Conservation (phyloP, 768 basidiomycete species). For the Krasilnikovozyma curviuscula region DNA sequence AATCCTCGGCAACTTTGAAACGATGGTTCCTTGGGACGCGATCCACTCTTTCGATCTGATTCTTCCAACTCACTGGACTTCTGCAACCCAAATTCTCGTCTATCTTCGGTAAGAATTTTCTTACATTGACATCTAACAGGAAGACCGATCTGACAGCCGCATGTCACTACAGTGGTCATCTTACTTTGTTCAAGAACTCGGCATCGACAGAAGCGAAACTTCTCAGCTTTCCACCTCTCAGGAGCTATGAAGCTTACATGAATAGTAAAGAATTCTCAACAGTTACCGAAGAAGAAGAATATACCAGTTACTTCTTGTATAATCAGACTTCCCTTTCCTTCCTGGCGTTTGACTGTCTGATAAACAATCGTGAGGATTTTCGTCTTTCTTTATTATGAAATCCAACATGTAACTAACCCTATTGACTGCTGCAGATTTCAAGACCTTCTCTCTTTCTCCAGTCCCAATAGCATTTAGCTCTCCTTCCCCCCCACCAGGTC, state of each 20-base stretch:
- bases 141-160: background rate
- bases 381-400: no score
- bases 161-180: background rate
- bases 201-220: background rate
- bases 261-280: background rate
- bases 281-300: conserved; percentile 8
- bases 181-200: conserved; percentile 6
- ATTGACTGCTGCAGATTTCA: no score
- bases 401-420: no score
- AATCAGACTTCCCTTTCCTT: background rate
- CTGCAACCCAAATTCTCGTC: conserved; percentile 4
- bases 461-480: background rate
- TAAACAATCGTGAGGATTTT: no score
- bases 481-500: background rate
- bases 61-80: conserved; percentile 1
- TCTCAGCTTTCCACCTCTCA: conserved; percentile 3
- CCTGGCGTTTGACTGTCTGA: conserved; percentile 4
- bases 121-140: background rate
- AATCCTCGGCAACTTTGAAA: background rate
- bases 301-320: conserved; percentile 4
- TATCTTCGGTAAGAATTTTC: conserved; percentile 5
- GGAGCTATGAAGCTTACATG: background rate
- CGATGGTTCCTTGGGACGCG: conserved; percentile 1
- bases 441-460: background rate
- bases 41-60: conserved; percentile 3